Evolutionary conservation across 1,139 yeast genomes (phyloP).

Genomic region (Saccharomyces hybrid): DNA sequence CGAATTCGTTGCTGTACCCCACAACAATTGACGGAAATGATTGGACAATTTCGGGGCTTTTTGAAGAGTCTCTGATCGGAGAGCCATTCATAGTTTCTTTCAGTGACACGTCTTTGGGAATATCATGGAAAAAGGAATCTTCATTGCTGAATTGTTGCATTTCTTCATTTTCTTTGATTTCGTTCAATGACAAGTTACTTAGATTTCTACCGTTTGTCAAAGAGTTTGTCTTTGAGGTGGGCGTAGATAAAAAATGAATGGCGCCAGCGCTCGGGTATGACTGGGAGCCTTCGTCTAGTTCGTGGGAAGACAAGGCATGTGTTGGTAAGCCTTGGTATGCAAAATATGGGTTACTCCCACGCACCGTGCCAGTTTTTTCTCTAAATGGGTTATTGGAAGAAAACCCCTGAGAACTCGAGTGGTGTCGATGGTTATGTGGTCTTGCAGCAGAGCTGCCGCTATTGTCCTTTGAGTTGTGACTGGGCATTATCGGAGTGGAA

Average conservation of each 20-base stretch:
- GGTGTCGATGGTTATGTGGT: constrained; percentile 6
- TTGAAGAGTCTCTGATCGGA: background rate
- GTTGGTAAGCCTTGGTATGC: constrained; percentile 18
- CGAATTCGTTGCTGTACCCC: constrained; percentile 13
- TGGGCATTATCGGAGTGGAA: constrained; percentile 20
- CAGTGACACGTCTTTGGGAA: background rate
- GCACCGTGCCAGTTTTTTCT: constrained; percentile 4
- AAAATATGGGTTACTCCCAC: constrained; percentile 12
- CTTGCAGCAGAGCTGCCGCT: background rate
- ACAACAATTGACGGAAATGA: constrained; percentile 24
- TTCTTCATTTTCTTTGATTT: constrained; percentile 29
- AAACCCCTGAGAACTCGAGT: constrained; percentile 7
- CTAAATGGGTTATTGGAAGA: constrained; percentile 13
- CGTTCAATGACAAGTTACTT: constrained; percentile 26
- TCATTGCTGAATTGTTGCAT: constrained; percentile 18
- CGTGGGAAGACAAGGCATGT: constrained; percentile 18
- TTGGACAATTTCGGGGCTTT: constrained; percentile 5
- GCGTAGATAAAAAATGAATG: constrained; percentile 8
- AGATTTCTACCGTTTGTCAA: constrained; percentile 15
- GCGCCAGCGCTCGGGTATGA: constrained; percentile 1
- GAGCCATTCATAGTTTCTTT: background rate
- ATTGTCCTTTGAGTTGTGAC: constrained; percentile 8
- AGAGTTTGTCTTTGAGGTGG: constrained; percentile 11
- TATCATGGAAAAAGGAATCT: background rate
- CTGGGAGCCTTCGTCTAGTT: constrained; percentile 5